Evolutionary conservation across 441 rosid genomes (phyloP), one percentile per base, ranked within the genome.

Genomic region (Pelargonium australe): DNA sequence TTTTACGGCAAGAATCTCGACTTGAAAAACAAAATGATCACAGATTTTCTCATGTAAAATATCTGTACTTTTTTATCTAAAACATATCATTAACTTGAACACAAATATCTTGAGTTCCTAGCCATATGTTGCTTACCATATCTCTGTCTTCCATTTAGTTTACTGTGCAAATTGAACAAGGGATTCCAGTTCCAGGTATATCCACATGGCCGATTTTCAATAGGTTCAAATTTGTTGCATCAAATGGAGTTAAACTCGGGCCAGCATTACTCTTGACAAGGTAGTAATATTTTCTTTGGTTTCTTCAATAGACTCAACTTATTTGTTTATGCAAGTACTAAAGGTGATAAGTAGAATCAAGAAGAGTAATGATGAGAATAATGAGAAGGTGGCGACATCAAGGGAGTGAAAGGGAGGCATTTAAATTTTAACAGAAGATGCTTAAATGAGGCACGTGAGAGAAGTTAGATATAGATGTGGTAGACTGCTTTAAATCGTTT

Each of bases 151-250:
- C 9, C 72, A 73, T 80, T 55, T 95, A 94, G 98, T 79, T 87
- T 67, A 84, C 85, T 68, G 83, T 91, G 86, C 92, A 86, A 81
- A 88, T 89, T 75, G 98, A 94, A 75, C 98, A 94, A 82, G 97
- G 97, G 65, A 86, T 91, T 79, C 98, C 97, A 5, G 86, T 91
- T 80, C 81, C 57, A 13, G 57, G 57, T 49, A n/a, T 91, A 37
- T 87, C 96, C 14, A 91, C 81, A 83, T 94, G 98, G 96, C 82
- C 88, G 70, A 87, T 89, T 79, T 94, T 94, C 83, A 94, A 94
- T 68, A 85, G 90, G 61, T 90, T 94, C 83, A 94, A 91, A 79
- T 87, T 91, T 76, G 77, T 83, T 2, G 94, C 91, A 60, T 88
- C 93, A 31, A 89, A 86, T 76, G 98, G 98, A 68, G 74, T 89